Base-by-base conservation (phyloP, 176 grass and related monocot genomes). In the Olyra latifolia region DNA sequence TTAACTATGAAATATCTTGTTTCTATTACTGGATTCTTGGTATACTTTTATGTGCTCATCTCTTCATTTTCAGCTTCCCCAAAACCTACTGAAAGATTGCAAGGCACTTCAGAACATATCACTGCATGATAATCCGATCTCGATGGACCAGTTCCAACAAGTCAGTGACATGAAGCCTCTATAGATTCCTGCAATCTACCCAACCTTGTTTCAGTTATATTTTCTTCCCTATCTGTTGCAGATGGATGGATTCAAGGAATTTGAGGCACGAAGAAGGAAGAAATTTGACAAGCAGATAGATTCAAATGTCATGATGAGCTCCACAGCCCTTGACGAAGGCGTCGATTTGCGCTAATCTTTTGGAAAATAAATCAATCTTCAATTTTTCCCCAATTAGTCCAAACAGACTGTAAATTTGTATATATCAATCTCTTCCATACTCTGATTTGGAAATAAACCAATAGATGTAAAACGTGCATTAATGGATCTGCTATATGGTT, bases 241-340 rank as follows among this genome's bases (percentile, higher is more conserved):
- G 95, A 95, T 95, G 92, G 86, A 95, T 80, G 90, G 92, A 76
- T 98, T 95, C 39, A 57, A 72, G 57, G 88, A 95, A 29, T 98
- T 95, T 59, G 95, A 98, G 88, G 84, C 74, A 22, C 87, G 92
- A 41, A 87, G 95, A 70, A 93, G 75, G 83, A 95, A 89, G 82
- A 98, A 98, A 62, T 91, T 89, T 7, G 92, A 98, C 71, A 98
- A 98, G 60, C 95, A 98, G 80, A 98, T 98, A 1, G 90, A 95
- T 85, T 95, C 95, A 23, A 93, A 87, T 83, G 95, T 98, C n/a
- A 93, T 98, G 86, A 91, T 98, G 95, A 81, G 83, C 48, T 98
- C 95, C 32, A 84, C 81, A 0, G 92, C 74, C 46, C 81, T 98
- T 44, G 90, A 98, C 32, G 90, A 98, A 89, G 96, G 96, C 77